Evolutionary conservation across 345 rosid genomes (phyloP).

Genomic region (Raphanus raphanistrum): DNA sequence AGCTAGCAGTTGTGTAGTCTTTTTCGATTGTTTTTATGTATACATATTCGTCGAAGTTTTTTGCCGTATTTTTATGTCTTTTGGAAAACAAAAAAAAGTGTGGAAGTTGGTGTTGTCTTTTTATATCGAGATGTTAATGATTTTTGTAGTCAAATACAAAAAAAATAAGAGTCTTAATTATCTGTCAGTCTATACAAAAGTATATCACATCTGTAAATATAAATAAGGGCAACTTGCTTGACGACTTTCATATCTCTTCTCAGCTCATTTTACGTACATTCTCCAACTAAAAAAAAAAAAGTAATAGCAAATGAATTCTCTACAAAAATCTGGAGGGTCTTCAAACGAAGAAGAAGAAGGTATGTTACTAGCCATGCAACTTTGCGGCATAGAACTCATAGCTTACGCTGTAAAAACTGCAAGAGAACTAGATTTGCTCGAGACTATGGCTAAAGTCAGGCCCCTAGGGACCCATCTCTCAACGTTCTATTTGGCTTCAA

Average conservation of each 20-base stretch:
- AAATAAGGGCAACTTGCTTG: not conserved
- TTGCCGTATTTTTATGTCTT: not conserved
- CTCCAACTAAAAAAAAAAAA: not conserved
- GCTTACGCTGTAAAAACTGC: not conserved
- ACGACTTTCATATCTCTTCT: not conserved
- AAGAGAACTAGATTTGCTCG: slow-evolving; percentile 6
- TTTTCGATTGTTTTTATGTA: too few species aligned
- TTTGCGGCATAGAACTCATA: not conserved
- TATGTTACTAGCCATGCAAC: not conserved
- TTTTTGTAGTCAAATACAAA: not conserved
- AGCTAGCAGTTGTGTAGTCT: too few species aligned
- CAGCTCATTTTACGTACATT: not conserved
- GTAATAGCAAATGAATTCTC: not conserved
- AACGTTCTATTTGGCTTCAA: slow-evolving; percentile 22
- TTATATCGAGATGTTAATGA: not conserved
- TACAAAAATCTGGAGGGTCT: not conserved
- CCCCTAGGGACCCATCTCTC: slow-evolving; percentile 6
- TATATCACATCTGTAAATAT: not conserved
- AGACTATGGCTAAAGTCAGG: slow-evolving; percentile 6
- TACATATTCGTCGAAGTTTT: too few species aligned
- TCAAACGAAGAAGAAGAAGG: not conserved
- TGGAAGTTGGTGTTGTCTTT: not conserved
- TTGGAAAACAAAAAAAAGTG: not conserved
- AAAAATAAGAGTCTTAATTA: not conserved
- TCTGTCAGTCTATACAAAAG: not conserved